Evolutionary conservation across 306 rosid genomes (phyloP).

Genomic region (Erythrophleum fordii): DNA sequence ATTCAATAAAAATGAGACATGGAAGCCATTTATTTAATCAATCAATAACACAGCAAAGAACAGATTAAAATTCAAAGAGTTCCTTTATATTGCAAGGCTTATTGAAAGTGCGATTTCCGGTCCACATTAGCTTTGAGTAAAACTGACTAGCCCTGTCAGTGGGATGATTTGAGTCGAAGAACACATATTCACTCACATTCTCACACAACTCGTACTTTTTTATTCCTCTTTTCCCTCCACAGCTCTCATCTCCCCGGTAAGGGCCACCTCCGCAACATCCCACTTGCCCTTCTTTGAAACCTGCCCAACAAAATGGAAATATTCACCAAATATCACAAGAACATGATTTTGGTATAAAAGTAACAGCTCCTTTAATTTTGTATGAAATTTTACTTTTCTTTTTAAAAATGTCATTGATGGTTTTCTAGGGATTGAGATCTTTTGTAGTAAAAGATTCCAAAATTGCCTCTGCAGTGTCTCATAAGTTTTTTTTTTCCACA

Average conservation of each 20-base stretch:
- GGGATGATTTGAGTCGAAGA: constrained; percentile 53
- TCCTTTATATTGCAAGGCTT: constrained; percentile 45
- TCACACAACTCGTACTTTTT: constrained; percentile 46
- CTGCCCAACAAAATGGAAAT: neutral
- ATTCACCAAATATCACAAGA: neutral
- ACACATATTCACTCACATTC: constrained; percentile 40
- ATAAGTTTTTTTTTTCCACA: too few species aligned
- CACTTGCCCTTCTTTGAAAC: neutral
- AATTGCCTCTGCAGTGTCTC: too few species aligned
- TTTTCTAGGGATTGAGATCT: too few species aligned
- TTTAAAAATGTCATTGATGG: too few species aligned
- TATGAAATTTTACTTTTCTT: too few species aligned
- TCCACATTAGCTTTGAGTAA: constrained; percentile 44
- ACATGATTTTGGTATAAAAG: too few species aligned
- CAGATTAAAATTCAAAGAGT: constrained; percentile 23
- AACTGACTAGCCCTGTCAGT: constrained; percentile 41
- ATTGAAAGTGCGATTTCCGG: constrained; percentile 21
- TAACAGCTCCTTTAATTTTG: too few species aligned
- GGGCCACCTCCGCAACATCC: neutral
- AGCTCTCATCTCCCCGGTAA: neutral
- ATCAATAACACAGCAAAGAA: too few species aligned
- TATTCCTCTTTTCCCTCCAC: neutral
- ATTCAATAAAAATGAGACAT: too few species aligned
- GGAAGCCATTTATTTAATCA: too few species aligned
- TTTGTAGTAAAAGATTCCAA: too few species aligned